These are phyloP conservation scores for Epichloe hybrida DNA, from an alignment of 2,329 filamentous ascomycete genomes.

Conservation along the genomic window DNA sequence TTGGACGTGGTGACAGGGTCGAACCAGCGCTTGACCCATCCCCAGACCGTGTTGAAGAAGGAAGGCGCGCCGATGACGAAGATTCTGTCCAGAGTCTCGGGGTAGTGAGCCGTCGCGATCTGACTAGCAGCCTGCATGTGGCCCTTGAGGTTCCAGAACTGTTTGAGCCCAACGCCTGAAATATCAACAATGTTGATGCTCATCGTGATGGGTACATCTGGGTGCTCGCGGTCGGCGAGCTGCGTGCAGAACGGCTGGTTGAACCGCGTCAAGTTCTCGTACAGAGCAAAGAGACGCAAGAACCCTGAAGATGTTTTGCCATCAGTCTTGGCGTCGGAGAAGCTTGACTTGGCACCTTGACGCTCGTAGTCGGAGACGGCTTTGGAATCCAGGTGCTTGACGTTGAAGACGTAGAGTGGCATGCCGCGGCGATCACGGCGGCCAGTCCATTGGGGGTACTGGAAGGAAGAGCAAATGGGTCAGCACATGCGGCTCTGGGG, in stretches of 20 bases:
- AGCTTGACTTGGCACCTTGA: constrained; percentile 38
- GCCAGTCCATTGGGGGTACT: constrained; percentile 94
- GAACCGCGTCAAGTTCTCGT: constrained; percentile 85
- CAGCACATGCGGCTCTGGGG: neutral
- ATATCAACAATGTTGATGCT: constrained; percentile 95
- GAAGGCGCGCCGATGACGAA: constrained; percentile 74
- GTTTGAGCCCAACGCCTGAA: constrained; percentile 71
- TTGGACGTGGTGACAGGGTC: constrained; percentile 88
- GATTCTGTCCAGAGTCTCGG: constrained; percentile 63
- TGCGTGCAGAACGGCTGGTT: constrained; percentile 73
- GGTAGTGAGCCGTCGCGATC: constrained; percentile 85
- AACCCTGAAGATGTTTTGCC: constrained; percentile 60
- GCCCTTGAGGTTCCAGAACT: constrained; percentile 87
- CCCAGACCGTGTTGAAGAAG: constrained; percentile 90
- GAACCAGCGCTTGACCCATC: constrained; percentile 93
- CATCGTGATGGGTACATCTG: constrained; percentile 73
- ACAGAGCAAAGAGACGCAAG: constrained; percentile 78
- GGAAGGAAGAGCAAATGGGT: neutral
- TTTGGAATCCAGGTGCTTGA: constrained; percentile 70
- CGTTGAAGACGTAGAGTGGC: constrained; percentile 82
- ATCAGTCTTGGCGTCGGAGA: constrained; percentile 48
- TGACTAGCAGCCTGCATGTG: constrained; percentile 91
- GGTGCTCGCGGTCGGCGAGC: constrained; percentile 55
- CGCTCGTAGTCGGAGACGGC: constrained; percentile 69
- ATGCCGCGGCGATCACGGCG: constrained; percentile 83